Evolutionary conservation across 257 asterid genomes (phyloP), one percentile per base, ranked within the genome.

Genomic region (Forsythia viridissima): DNA sequence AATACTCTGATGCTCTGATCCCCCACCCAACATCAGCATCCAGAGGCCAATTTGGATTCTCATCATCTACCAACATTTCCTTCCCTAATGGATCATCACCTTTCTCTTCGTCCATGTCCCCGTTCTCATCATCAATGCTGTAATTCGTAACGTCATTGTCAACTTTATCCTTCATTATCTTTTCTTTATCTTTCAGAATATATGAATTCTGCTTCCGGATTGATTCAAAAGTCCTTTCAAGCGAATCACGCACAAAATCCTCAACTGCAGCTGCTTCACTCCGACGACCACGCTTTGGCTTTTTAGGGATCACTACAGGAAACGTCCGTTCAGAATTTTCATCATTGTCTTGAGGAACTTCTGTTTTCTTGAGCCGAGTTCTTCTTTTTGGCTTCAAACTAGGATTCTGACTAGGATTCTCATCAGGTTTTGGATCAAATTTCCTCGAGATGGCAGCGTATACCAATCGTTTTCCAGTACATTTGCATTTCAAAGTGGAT

Each of bases 11-110:
- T 63, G 99, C 99, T 79, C 94, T 87, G 73, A 93, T 90, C 76
- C 98, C 99, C 99, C 98, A 94, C 13, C 98, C 98, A 20, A 94
- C 88, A 79, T 94, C 99, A 3, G 99, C 97, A 88, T 94, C 97
- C 79, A 93, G 83, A 44, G 99, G 99, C 99, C 99, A 94, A 90
- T 89, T 81, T n/a, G 95, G 93, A 82, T 87, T 89, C 77, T 94
- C 99, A 82, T 93, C 98, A 80, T 93, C 93, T 37, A 92, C 80
- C 77, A 91, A 44, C 91, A 89, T 90, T 81, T 81, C 76, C 74
- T 82, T 87, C 67, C 72, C 86, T 41, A 76, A 79, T 40, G 72
- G 65, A 72, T 68, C 77, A 61, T 16, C 70, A 15, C 51, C 70
- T 48, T 20, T 15, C 37, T 37, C 87, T 57, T 83, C 86, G 16